Evolutionary conservation across 2,329 filamentous ascomycete species (phyloP).

Genomic region (Calonectria leucothoes): DNA sequence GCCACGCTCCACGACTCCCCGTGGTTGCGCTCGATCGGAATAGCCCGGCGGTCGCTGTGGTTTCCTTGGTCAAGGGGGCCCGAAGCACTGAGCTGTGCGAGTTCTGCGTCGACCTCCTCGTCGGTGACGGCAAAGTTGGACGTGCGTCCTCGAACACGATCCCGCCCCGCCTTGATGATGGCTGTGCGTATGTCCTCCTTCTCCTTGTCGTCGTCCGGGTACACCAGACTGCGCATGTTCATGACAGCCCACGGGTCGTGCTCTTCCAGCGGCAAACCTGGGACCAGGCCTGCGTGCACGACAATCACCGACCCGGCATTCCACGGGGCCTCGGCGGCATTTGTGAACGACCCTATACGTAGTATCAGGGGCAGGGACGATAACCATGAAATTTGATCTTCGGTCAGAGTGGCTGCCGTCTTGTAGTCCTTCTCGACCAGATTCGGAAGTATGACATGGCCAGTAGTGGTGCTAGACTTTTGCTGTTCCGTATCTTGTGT

Average conservation of each 20-base stretch:
- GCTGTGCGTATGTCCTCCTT: slow-evolving; percentile 17
- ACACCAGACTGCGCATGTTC: slow-evolving; percentile 85
- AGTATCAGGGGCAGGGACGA: slow-evolving; percentile 27
- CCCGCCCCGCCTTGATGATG: slow-evolving; percentile 29
- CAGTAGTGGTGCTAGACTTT: too few species aligned
- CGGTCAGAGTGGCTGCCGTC: slow-evolving; percentile 23
- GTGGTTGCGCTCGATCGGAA: slow-evolving; percentile 28
- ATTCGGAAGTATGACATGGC: slow-evolving; percentile 5
- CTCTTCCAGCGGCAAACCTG: slow-evolving; percentile 73
- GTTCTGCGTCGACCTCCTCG: neutral
- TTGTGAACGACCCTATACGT: slow-evolving; percentile 19
- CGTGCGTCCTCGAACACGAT: slow-evolving; percentile 18
- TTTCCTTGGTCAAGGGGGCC: neutral
- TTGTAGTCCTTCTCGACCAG: slow-evolving; percentile 29
- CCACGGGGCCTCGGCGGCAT: slow-evolving; percentile 23
- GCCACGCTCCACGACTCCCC: slow-evolving; percentile 31
- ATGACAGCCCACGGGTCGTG: slow-evolving; percentile 83
- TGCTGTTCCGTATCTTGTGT: neutral
- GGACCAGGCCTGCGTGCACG: slow-evolving; percentile 85
- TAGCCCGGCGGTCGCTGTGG: neutral
- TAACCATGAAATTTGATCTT: slow-evolving; percentile 29
- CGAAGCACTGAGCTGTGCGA: neutral
- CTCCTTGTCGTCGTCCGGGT: slow-evolving; percentile 41
- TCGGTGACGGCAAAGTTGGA: slow-evolving; percentile 14
- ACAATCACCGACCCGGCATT: slow-evolving; percentile 56